Evolutionary conservation across 1,139 yeast genomes (phyloP).

Genomic region (Pichia sp.): DNA sequence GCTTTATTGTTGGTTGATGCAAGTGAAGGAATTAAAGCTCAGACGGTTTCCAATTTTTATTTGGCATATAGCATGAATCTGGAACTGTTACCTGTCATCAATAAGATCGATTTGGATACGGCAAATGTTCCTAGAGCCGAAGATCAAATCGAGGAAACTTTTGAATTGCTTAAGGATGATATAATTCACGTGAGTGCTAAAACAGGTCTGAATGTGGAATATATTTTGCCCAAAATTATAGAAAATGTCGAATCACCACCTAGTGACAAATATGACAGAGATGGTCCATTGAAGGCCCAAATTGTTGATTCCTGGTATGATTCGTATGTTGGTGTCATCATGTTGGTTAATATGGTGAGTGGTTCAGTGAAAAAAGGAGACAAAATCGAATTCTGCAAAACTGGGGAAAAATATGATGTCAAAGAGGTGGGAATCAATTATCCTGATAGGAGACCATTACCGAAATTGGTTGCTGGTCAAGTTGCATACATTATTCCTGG

Average conservation of each 20-base stretch:
- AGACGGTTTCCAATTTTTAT: conserved; percentile 91
- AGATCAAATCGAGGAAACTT: conserved; percentile 76
- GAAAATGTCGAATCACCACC: conserved; percentile 58
- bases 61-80: conserved; percentile 83
- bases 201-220: conserved; percentile 73
- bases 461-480: conserved; percentile 71
- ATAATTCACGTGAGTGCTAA: conserved; percentile 89
- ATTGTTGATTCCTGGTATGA: conserved; percentile 98
- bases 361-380: conserved; percentile 71
- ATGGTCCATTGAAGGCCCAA: conserved; percentile 61
- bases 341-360: conserved; percentile 78
- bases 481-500: conserved; percentile 93
- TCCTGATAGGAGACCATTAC: conserved; percentile 70
- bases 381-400: conserved; percentile 69
- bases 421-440: conserved; percentile 94
- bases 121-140: conserved; percentile 79
- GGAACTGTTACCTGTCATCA: conserved; percentile 78
- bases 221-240: conserved; percentile 70
- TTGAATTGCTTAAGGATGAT: conserved; percentile 68
- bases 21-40: conserved; percentile 94
- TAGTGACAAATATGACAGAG: conserved; percentile 43
- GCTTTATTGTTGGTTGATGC: conserved; percentile 90
- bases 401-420: conserved; percentile 69
- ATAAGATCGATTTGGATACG: conserved; percentile 83
- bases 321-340: conserved; percentile 85